A percentile compares a stretch with the other conserved stretches of the same genome.
Evolutionary conservation across 1,284 basidiomycete genomes (phyloP).

Genomic region (Limonomyces culmigenus): DNA sequence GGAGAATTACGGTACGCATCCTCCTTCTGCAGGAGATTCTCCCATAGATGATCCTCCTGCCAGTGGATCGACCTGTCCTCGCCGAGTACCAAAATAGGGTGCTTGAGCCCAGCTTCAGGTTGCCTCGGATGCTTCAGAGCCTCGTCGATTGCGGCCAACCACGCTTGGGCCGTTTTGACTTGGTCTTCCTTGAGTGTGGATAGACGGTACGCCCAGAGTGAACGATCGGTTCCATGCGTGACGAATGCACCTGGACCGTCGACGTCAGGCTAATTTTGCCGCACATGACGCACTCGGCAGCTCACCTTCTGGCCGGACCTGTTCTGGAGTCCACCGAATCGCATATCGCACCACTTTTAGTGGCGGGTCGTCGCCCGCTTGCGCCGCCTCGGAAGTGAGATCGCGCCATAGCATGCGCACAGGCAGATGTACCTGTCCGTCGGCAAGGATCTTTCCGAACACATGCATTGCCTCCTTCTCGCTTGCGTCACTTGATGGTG

Average conservation of each 20-base stretch:
- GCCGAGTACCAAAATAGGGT: too few relatives aligned
- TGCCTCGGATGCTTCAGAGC: too few relatives aligned
- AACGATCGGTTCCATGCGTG: slow-evolving; percentile 48
- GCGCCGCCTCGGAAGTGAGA: too few relatives aligned
- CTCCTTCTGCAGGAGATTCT: too few relatives aligned
- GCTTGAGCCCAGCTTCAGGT: too few relatives aligned
- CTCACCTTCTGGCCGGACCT: slow-evolving; percentile 33
- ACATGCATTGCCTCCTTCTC: slow-evolving; percentile 24
- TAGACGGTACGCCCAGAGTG: slow-evolving; percentile 26
- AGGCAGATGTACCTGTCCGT: slow-evolving; percentile 56
- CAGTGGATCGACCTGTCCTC: too few relatives aligned
- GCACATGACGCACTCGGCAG: not conserved
- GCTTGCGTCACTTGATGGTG: slow-evolving; percentile 18
- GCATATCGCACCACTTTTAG: slow-evolving; percentile 54
- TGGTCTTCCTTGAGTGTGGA: slow-evolving; percentile 26
- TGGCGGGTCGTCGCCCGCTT: too few relatives aligned
- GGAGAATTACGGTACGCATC: too few relatives aligned
- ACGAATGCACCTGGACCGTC: slow-evolving; percentile 32
- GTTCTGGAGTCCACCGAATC: slow-evolving; percentile 52
- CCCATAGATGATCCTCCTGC: too few relatives aligned
- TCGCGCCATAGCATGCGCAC: slow-evolving; percentile 46
- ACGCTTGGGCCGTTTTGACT: slow-evolving; percentile 24
- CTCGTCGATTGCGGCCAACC: slow-evolving; percentile 29
- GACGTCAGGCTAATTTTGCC: slow-evolving; percentile 9
- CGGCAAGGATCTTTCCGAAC: slow-evolving; percentile 45